These are phyloP conservation scores for Angophora floribunda DNA, from an alignment of 345 rosid species.

Conservation along the genomic window DNA sequence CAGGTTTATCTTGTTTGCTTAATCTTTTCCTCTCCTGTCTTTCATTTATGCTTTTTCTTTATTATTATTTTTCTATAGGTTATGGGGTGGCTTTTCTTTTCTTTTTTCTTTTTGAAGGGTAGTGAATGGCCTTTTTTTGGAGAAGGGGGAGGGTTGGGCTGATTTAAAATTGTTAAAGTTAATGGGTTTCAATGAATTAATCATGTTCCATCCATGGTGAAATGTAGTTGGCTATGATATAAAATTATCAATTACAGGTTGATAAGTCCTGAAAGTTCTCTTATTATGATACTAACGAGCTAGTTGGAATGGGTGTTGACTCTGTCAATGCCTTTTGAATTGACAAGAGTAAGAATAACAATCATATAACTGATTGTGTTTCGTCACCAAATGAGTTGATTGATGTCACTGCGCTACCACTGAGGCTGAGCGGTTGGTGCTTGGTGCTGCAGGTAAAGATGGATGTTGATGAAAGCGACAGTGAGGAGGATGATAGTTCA, in stretches of 20 bases:
- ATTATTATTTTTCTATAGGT: not conserved
- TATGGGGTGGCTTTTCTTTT: not conserved
- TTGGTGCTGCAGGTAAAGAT: conserved; percentile 3
- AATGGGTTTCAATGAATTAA: not conserved
- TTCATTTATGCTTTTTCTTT: not conserved
- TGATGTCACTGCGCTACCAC: not conserved
- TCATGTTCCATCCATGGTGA: not conserved
- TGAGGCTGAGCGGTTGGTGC: not conserved
- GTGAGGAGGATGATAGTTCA: conserved; percentile 26
- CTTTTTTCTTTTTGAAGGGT: too few species aligned
- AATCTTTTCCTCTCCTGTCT: not conserved
- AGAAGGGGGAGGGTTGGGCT: not conserved
- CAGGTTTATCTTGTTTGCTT: not conserved
- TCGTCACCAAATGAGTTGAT: not conserved
- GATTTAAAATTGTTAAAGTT: not conserved
- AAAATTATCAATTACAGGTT: too few species aligned
- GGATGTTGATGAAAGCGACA: conserved; percentile 28
- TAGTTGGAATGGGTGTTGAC: not conserved
- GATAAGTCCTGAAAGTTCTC: not conserved
- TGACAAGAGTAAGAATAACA: not conserved
- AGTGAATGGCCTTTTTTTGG: not conserved
- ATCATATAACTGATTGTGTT: not conserved
- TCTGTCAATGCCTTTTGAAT: not conserved
- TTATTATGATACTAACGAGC: not conserved
- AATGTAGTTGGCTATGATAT: not conserved